Conservation (phyloP, 148 eudicot genomes). For the Nepenthes gracilis region DNA sequence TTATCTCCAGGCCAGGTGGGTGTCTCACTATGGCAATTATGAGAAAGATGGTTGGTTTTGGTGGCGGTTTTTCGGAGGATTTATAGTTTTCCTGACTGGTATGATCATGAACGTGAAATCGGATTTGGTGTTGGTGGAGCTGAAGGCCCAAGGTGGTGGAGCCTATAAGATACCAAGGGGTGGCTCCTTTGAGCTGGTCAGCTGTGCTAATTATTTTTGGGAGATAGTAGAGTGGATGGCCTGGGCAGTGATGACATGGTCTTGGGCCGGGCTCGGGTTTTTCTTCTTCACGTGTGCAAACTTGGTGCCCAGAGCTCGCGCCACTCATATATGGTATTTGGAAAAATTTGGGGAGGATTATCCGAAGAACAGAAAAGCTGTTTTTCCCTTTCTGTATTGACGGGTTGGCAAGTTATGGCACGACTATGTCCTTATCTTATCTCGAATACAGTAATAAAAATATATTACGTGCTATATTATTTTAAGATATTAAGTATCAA, state of each 20-base stretch:
- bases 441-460: too few species aligned
- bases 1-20: conserved; percentile 60
- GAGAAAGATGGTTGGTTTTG: conserved; percentile 40
- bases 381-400: conserved; percentile 61
- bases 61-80: conserved; percentile 45
- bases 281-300: conserved; percentile 57
- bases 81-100: conserved; percentile 38
- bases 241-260: conserved; percentile 72
- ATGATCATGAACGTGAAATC: conserved; percentile 55
- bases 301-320: conserved; percentile 63
- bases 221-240: conserved; percentile 90
- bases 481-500: too few species aligned
- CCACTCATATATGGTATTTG: conserved; percentile 68
- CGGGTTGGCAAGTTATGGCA: too few species aligned
- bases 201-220: conserved; percentile 83
- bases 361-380: conserved; percentile 67
- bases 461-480: too few species aligned
- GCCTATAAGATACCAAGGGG: conserved; percentile 53
- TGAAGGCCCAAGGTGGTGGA: conserved; percentile 50
- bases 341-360: conserved; percentile 84
- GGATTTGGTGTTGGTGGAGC: conserved; percentile 41
- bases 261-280: conserved; percentile 79
- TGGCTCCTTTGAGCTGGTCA: conserved; percentile 63
- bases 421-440: too few species aligned
- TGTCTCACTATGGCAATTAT: conserved; percentile 46